Percentiles rank a stretch among this genome's conserved stretches.
Evolutionary conservation across 768 basidiomycete species (phyloP).

Genomic region (Plicaturopsis crispa): DNA sequence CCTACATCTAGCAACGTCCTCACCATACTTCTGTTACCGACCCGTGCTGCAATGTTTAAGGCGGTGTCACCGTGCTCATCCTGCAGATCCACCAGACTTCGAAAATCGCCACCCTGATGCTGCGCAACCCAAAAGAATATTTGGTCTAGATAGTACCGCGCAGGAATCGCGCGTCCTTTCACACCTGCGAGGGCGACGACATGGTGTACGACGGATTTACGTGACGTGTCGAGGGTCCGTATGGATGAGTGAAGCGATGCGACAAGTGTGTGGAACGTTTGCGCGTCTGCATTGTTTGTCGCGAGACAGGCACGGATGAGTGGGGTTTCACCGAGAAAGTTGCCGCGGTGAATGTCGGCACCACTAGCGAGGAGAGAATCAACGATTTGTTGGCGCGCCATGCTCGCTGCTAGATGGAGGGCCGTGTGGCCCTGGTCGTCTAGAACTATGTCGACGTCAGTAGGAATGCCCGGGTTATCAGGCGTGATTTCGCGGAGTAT

Average conservation of each 20-base stretch:
- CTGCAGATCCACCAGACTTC: conserved; percentile 79
- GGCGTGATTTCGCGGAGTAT: conserved; percentile 58
- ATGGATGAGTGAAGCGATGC: conserved; percentile 63
- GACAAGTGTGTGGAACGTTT: conserved; percentile 65
- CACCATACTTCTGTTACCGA: conserved; percentile 86
- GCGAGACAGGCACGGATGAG: conserved; percentile 89
- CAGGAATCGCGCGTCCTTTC: conserved; percentile 76
- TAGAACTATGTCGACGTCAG: conserved; percentile 75
- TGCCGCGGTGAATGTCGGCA: conserved; percentile 87
- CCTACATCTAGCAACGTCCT: conserved; percentile 85
- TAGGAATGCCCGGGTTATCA: conserved; percentile 22
- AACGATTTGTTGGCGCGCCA: conserved; percentile 64
- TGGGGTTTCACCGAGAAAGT: conserved; percentile 90
- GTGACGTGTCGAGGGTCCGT: conserved; percentile 81
- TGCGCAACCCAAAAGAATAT: conserved; percentile 83
- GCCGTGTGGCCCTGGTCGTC: conserved; percentile 95
- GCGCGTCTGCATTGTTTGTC: conserved; percentile 74
- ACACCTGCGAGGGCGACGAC: conserved; percentile 87
- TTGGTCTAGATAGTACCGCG: conserved; percentile 88
- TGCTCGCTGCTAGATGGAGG: conserved; percentile 85
- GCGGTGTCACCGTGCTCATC: conserved; percentile 96
- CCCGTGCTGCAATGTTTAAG: conserved; percentile 88
- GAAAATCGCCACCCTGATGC: conserved; percentile 68
- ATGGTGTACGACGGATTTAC: conserved; percentile 87
- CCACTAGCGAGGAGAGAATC: conserved; percentile 67